These are phyloP conservation scores for Chaetoceros muelleri DNA, from an alignment of 108 stramenopile species.

Conservation along the genomic window DNA sequence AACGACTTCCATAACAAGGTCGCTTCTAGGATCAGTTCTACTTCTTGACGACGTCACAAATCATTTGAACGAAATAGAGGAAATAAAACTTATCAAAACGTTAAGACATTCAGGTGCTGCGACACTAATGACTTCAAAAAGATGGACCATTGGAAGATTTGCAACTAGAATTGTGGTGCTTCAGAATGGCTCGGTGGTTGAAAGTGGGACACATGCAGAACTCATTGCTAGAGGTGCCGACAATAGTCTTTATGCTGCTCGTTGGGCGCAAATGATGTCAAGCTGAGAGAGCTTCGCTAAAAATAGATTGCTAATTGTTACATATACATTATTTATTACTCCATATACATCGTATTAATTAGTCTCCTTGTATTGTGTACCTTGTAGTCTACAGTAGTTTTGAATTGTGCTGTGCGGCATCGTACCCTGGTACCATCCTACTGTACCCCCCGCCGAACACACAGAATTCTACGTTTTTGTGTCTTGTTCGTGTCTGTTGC, in stretches of 20 bases:
- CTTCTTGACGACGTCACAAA: constrained; percentile 70
- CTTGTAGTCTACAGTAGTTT: too few relatives aligned
- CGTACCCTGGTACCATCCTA: too few relatives aligned
- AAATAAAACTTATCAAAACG: constrained; percentile 44
- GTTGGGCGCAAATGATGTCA: constrained; percentile 28
- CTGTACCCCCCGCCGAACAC: too few relatives aligned
- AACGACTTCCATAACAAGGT: constrained; percentile 37
- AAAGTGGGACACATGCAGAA: constrained; percentile 74
- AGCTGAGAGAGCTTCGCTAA: background rate
- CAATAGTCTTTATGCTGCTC: constrained; percentile 68
- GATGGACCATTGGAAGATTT: constrained; percentile 76
- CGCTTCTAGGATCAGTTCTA: constrained; percentile 68
- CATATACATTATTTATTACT: too few relatives aligned
- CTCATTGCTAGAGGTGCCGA: constrained; percentile 66
- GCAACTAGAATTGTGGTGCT: constrained; percentile 72
- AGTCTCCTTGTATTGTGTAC: too few relatives aligned
- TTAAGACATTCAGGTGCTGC: constrained; percentile 72
- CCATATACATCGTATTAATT: too few relatives aligned
- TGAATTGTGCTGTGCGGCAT: too few relatives aligned
- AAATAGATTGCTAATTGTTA: too few relatives aligned
- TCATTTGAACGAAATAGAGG: constrained; percentile 62
- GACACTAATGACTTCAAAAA: constrained; percentile 53
- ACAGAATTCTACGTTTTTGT: too few relatives aligned
- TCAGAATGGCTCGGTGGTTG: constrained; percentile 64
- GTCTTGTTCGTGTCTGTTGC: too few relatives aligned